These are phyloP conservation scores for Simplicillium sp. DNA, from an alignment of 2,329 filamentous ascomycete genomes.

Conservation along the genomic window DNA sequence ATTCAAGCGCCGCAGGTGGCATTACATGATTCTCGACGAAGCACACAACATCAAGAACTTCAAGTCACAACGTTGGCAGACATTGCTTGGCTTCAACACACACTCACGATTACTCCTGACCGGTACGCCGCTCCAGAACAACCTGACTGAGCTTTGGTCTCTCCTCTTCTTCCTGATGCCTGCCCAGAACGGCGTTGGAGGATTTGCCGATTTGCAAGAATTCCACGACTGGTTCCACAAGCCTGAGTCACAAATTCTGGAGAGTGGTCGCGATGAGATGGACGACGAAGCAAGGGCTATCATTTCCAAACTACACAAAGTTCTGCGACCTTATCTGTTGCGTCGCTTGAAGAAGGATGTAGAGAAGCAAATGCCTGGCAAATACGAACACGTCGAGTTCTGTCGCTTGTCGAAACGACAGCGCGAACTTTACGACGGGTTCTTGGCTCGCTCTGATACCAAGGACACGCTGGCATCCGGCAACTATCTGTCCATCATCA, in stretches of 20 bases:
- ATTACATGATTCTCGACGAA: conserved; percentile 97
- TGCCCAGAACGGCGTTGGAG: conserved; percentile 74
- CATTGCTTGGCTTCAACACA: conserved; percentile 87
- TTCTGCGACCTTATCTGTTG: conserved; percentile 83
- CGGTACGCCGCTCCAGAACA: conserved; percentile 93
- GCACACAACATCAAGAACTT: conserved; percentile 99
- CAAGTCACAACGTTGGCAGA: conserved; percentile 94
- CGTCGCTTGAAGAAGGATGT: conserved; percentile 91
- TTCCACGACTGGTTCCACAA: conserved; percentile 95
- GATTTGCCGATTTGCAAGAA: conserved; percentile 89
- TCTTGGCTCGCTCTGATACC: conserved; percentile 83
- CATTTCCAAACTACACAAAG: conserved; percentile 87
- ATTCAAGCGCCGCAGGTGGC: conserved; percentile 87
- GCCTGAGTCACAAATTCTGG: conserved; percentile 90
- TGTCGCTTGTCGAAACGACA: conserved; percentile 93
- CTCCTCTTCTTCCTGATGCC: conserved; percentile 95
- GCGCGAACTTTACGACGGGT: conserved; percentile 91
- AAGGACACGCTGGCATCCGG: conserved; percentile 81
- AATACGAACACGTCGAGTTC: conserved; percentile 95
- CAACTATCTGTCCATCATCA: conserved; percentile 96
- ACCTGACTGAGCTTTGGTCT: conserved; percentile 93
- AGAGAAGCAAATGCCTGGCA: conserved; percentile 97
- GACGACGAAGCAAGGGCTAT: conserved; percentile 89
- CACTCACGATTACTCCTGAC: conserved; percentile 79
- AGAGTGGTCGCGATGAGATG: conserved; percentile 87